These are phyloP conservation scores for Paecilomyces dactylethromorphus DNA, from an alignment of 2,329 filamentous ascomycete genomes.

Conservation along the genomic window DNA sequence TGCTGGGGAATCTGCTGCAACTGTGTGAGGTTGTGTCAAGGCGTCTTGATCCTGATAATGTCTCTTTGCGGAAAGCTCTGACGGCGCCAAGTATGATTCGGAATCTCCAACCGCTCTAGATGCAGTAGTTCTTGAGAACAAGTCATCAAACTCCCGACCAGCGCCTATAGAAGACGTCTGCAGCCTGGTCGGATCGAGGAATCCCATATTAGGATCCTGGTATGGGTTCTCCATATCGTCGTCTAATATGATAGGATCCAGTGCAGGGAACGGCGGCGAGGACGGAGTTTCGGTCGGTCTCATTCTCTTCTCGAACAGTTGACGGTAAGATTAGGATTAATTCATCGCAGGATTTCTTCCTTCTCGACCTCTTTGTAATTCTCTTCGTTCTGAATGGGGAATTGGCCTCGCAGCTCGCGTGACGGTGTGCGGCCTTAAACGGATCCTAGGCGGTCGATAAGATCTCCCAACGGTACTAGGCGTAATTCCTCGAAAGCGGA, in stretches of 20 bases:
- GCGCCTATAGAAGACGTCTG: conserved; percentile 29
- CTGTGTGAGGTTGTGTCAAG: conserved; percentile 25
- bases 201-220: conserved; percentile 36
- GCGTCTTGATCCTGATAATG: conserved; percentile 25
- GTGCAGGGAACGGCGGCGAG: conserved; percentile 29
- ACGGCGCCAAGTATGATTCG: conserved; percentile 22
- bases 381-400: neutral
- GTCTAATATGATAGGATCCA: conserved; percentile 37
- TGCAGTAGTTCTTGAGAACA: conserved; percentile 30
- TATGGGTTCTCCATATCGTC: conserved; percentile 37
- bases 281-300: conserved; percentile 25
- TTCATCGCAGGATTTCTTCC: neutral
- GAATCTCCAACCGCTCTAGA: conserved; percentile 20
- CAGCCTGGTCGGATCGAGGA: conserved; percentile 32
- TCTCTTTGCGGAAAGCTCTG: conserved; percentile 19
- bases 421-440: neutral
- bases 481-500: neutral
- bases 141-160: conserved; percentile 36
- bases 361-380: neutral
- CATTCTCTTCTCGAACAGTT: conserved; percentile 21
- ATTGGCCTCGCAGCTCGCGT: neutral
- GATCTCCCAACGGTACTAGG: neutral
- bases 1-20: conserved; percentile 39
- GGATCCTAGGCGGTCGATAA: neutral
- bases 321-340: neutral